Base-by-base conservation (phyloP, 2,329 filamentous ascomycete species). In the Botrytis porri region DNA sequence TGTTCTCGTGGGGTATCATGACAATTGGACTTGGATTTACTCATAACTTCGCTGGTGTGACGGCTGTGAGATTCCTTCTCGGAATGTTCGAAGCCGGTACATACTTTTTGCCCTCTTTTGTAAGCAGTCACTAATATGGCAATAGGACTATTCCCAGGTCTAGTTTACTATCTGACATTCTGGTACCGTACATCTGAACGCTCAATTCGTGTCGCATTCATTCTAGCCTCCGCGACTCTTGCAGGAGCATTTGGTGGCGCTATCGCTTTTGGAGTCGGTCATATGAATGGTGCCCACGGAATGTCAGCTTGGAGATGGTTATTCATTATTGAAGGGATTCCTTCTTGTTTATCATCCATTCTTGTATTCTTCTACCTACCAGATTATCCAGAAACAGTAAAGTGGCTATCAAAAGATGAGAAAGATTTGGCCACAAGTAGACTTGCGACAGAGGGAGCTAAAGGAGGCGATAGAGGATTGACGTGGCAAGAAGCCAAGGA, bases 41-140 rank as follows among this genome's bases (percentile, higher is more conserved):
- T 10, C 76, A 76, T 6, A 85, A 81, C 73, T 85, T 82, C 69
- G 82, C 82, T 14, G 81, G 82, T 51, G 82, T 86, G 0, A 82
- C 83, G 4, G 85, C 82, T 2, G 80, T 85, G 8, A 83, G 85
- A 1, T 86, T 86, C 66, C 75, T 87, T 16, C 80, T 87, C 0
- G 86, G 85, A 6, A 82, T 84, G n/a, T 83, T 85, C 74, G 86
- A 87, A 77, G 84, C 84, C 32, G 84, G 84, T 78, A 61, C 83
- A 37, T 39, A 35, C 25, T 14, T 83, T 83, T 73, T 81, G 81
- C 0, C 81, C 82, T 0, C 78, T 84, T 8, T 16, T 29, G 25
- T 37, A 81, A 83, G 16, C 84, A 83, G 75, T 6, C 4, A 22
- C 45, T 71, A 20, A 71, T 7, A 57, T 54, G 45, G 0, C 32